Percentiles rank a stretch among this genome's conserved stretches.
Conservation (phyloP, 768 basidiomycete genomes). For the Tulasnella calospora region DNA sequence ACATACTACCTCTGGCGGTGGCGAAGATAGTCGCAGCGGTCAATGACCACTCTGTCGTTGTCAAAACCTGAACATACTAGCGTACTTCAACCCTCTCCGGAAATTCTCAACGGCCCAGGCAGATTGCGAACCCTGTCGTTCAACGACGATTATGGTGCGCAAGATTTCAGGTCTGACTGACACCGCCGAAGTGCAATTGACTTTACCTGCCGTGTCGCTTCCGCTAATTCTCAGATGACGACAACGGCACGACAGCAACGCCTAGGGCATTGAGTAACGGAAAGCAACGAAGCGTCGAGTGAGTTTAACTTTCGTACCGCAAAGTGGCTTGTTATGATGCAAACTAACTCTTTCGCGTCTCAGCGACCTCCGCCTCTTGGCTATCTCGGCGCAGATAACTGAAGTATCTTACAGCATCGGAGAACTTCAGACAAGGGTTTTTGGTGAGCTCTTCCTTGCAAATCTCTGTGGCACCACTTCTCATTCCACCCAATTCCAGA, state of each 20-base stretch:
- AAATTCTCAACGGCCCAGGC: not conserved
- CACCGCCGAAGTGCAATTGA: not conserved
- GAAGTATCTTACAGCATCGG: constrained; percentile 82
- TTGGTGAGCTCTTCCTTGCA: constrained; percentile 49
- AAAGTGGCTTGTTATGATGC: not conserved
- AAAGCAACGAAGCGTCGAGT: constrained; percentile 26
- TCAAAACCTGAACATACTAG: not conserved
- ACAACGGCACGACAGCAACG: constrained; percentile 1
- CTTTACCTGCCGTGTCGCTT: not conserved
- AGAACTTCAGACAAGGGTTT: constrained; percentile 87
- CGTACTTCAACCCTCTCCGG: constrained; percentile 12
- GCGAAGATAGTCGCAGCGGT: not conserved
- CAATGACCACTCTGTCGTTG: not conserved
- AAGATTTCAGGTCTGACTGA: not conserved
- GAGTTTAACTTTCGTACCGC: not conserved
- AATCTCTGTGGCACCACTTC: not conserved
- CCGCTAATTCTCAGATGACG: not conserved
- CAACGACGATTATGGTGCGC: not conserved
- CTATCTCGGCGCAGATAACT: constrained; percentile 79
- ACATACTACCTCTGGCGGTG: not conserved
- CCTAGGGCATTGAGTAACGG: constrained; percentile 16
- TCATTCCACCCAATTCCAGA: constrained; percentile 44
- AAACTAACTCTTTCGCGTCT: constrained; percentile 1
- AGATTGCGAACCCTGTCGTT: not conserved
- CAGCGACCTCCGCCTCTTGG: constrained; percentile 71